Evolutionary conservation across 345 rosid species (phyloP).

Genomic region (Gossypium longicalyx): DNA sequence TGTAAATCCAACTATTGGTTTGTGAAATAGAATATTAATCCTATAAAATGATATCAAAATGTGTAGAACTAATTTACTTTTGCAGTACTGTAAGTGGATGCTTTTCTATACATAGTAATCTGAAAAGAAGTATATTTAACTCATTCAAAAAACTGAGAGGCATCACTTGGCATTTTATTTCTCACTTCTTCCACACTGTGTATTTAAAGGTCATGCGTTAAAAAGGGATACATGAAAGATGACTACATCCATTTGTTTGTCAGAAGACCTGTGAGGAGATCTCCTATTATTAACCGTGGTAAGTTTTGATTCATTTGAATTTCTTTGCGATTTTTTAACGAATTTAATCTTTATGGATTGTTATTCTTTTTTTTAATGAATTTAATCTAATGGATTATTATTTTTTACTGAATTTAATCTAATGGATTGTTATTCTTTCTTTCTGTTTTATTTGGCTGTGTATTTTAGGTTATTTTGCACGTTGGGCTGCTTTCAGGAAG

Average conservation of each 20-base stretch:
- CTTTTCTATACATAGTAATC: neutral
- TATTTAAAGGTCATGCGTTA: slow-evolving; percentile 76
- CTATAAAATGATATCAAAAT: neutral
- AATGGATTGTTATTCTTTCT: neutral
- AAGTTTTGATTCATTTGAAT: slow-evolving; percentile 17
- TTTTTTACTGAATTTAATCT: neutral
- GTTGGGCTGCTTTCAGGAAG: slow-evolving; percentile 93
- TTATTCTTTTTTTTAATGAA: too few species aligned
- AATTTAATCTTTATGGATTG: too few species aligned
- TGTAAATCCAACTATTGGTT: neutral
- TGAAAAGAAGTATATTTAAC: neutral
- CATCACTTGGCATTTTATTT: neutral
- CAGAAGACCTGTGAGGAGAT: slow-evolving; percentile 79
- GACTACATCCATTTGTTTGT: slow-evolving; percentile 83
- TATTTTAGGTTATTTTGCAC: slow-evolving; percentile 73
- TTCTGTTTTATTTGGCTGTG: neutral
- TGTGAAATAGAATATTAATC: neutral
- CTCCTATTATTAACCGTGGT: slow-evolving; percentile 95
- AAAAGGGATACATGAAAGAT: slow-evolving; percentile 85
- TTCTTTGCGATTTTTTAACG: neutral
- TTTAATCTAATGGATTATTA: too few species aligned
- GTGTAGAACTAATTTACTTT: neutral
- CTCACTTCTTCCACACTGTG: neutral
- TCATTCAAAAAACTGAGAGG: neutral
- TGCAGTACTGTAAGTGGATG: neutral